Evolutionary conservation across 2,329 filamentous ascomycete genomes (phyloP), one percentile per base, ranked within the genome.

Genomic region (Penicillium janthinellum): DNA sequence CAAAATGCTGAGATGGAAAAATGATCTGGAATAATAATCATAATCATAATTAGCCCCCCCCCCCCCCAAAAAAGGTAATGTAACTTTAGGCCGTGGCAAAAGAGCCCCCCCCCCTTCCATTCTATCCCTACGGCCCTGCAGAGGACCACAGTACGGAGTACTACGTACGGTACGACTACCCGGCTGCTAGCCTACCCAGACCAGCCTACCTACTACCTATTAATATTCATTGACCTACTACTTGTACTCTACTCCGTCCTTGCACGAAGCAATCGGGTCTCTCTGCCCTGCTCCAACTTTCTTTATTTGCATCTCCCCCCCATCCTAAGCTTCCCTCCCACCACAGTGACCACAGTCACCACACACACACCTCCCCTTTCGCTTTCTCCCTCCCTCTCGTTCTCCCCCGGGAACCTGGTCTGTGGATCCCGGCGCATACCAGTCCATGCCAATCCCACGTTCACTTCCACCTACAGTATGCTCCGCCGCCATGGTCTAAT

Each of bases 401-500:
- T 20, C 44, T 31, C 56, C 58, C 58, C 59, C 64, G 54, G 56
- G 54, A 57, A 64, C 60, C 62, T 61, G 62, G 60, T 64, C 39
- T 49, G 63, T 64, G 64, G 62, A 61, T 58, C 59, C 56, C 56
- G 56, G 47, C 47, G 59, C 62, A 65, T 65, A 67, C 66, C 59
- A 57, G 54, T 52, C 56, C 60, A 58, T 63, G 37, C 34, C 60
- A 62, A 62, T 59, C 66, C 65, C 68, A 71, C 66, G 22, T 8
- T 7, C 14, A 25, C 37, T 39, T 12, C 12, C 37, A 39, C 49
- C 39, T 25, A 14, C 49, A 31, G 31, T 41, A 76, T 75, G 73
- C 66, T 68, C 68, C 68, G 66, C 64, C 63, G 71, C 63, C 60
- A 73, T 75, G 69, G 66, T 59, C 56, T 75, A 67, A 70, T 64